phyloP scores from a whole-genome alignment of 352 stramenopile genomes.

The Phytophthora cactorum region DNA sequence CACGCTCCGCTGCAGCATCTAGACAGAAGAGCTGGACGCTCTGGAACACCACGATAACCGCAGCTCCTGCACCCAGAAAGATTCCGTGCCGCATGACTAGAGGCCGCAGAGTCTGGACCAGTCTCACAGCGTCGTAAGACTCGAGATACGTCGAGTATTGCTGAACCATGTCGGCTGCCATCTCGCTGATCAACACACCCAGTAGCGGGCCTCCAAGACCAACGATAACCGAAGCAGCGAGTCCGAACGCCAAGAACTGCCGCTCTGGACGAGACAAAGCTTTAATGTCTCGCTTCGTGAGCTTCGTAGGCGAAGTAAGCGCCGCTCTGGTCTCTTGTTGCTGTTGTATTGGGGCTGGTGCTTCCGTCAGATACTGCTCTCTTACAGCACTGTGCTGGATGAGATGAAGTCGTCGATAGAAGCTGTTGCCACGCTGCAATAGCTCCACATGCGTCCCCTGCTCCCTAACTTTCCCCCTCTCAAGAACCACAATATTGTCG shows the following conservation, averaged over 20 bases:
- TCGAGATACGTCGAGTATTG: slow-evolving; percentile 38
- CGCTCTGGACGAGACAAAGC: slow-evolving; percentile 44
- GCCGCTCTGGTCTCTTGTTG: not conserved
- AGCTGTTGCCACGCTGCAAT: slow-evolving; percentile 58
- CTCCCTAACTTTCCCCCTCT: slow-evolving; percentile 50
- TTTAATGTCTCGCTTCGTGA: slow-evolving; percentile 41
- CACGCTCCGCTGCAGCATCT: slow-evolving; percentile 58
- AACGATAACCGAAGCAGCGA: slow-evolving; percentile 37
- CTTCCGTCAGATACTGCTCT: slow-evolving; percentile 4
- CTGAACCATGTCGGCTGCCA: slow-evolving; percentile 41
- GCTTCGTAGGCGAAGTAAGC: slow-evolving; percentile 27
- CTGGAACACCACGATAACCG: slow-evolving; percentile 37
- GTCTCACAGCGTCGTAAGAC: slow-evolving; percentile 20
- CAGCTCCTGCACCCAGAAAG: slow-evolving; percentile 39
- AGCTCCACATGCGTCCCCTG: slow-evolving; percentile 55
- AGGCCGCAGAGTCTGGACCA: slow-evolving; percentile 14
- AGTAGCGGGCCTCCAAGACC: slow-evolving; percentile 42
- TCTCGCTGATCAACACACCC: slow-evolving; percentile 40
- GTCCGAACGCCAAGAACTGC: slow-evolving; percentile 39
- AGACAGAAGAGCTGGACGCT: slow-evolving; percentile 50
- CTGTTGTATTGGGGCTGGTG: not conserved
- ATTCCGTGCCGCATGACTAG: slow-evolving; percentile 31
- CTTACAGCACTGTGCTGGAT: slow-evolving; percentile 17
- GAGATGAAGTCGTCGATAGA: slow-evolving; percentile 85
- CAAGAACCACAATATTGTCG: slow-evolving; percentile 68